Evolutionary conservation across 2,329 filamentous ascomycete species (phyloP).

Genomic region (Lachnellula cervina): DNA sequence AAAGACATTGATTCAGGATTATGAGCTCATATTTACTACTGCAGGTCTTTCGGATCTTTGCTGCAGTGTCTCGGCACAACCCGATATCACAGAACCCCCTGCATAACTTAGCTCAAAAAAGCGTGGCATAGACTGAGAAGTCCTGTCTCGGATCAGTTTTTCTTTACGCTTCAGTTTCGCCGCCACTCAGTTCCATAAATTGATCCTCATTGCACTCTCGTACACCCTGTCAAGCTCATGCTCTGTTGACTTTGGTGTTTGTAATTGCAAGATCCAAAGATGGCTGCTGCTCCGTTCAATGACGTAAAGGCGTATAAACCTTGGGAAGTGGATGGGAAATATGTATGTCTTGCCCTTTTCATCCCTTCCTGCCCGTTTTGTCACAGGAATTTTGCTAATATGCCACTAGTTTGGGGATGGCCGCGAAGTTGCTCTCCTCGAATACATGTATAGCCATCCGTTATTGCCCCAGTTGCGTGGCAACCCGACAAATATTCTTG

Average conservation of each 20-base stretch:
- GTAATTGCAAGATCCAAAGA: not conserved
- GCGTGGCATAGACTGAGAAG: too few species aligned
- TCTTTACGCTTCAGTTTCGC: too few species aligned
- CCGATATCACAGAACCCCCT: too few species aligned
- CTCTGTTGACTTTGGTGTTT: not conserved
- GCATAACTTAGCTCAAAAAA: too few species aligned
- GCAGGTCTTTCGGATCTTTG: too few species aligned
- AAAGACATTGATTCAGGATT: too few species aligned
- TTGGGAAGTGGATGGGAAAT: constrained; percentile 2
- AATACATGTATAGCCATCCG: constrained; percentile 59
- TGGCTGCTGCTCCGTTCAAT: not conserved
- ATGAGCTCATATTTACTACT: too few species aligned
- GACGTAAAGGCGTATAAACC: not conserved
- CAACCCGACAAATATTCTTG: constrained; percentile 57
- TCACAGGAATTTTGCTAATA: not conserved
- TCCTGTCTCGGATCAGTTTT: too few species aligned
- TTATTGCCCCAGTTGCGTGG: constrained; percentile 59
- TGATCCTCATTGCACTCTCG: not conserved
- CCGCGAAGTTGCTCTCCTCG: constrained; percentile 66
- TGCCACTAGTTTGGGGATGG: constrained; percentile 53
- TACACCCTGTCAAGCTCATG: not conserved
- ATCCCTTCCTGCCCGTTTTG: not conserved
- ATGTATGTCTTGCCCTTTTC: not conserved
- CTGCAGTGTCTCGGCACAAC: too few species aligned
- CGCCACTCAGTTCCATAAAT: not conserved